Evolutionary conservation across 1,139 yeast genomes (phyloP).

Genomic region (Blastobotrys buckinghamii): DNA sequence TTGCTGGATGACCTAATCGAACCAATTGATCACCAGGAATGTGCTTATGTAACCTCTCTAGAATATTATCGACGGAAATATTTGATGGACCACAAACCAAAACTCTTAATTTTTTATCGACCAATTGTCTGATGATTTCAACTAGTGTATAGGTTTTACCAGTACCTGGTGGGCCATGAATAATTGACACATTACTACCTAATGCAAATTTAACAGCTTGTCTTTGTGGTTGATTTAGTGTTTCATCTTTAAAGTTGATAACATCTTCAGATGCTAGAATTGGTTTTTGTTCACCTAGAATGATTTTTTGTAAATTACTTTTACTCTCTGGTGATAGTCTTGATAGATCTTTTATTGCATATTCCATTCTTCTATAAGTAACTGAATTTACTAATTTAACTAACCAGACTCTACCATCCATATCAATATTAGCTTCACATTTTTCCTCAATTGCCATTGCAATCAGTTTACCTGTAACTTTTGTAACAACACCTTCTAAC

Average conservation of each 20-base stretch:
- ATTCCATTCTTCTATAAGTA: constrained; percentile 67
- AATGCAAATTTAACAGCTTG: constrained; percentile 51
- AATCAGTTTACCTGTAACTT: constrained; percentile 42
- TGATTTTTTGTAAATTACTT: constrained; percentile 4
- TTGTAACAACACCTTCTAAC: constrained; percentile 58
- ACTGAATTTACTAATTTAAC: constrained; percentile 36
- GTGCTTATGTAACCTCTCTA: constrained; percentile 62
- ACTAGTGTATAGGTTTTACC: constrained; percentile 82
- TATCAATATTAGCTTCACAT: constrained; percentile 31
- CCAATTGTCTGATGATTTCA: constrained; percentile 75
- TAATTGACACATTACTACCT: constrained; percentile 46
- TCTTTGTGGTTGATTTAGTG: constrained; percentile 68
- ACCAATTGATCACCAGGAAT: constrained; percentile 52
- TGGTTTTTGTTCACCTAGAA: constrained; percentile 9
- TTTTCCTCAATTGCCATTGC: constrained; percentile 58
- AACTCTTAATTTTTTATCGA: constrained; percentile 56
- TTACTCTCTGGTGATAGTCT: constrained; percentile 11
- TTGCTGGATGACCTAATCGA: constrained; percentile 91
- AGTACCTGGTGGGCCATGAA: constrained; percentile 79
- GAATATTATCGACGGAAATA: constrained; percentile 86
- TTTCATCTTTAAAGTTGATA: constrained; percentile 42
- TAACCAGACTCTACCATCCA: constrained; percentile 34
- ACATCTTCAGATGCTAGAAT: constrained; percentile 14
- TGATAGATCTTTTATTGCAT: constrained; percentile 54
- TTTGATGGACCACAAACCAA: constrained; percentile 95